These are phyloP conservation scores for Calocybe cyanea DNA, from an alignment of 768 basidiomycete species.

Conservation along the genomic window DNA sequence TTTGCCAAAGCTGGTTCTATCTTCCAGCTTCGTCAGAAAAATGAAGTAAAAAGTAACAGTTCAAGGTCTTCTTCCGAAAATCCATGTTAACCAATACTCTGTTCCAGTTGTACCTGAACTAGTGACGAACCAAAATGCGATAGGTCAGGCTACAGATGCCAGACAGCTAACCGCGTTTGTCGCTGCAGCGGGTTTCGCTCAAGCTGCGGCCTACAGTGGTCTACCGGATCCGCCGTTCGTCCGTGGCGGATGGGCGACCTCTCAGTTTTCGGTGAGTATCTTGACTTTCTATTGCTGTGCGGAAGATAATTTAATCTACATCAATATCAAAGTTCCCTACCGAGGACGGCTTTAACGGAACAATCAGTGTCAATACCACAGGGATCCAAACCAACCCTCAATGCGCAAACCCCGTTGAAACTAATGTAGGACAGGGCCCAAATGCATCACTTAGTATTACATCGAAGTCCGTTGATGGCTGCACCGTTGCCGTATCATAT, in stretches of 20 bases:
- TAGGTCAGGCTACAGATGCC: slow-evolving; percentile 45
- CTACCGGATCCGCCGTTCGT: slow-evolving; percentile 61
- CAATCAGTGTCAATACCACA: slow-evolving; percentile 48
- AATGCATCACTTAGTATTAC: slow-evolving; percentile 31
- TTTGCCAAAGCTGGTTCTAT: slow-evolving; percentile 35
- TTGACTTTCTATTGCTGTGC: neutral
- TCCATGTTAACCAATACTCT: neutral
- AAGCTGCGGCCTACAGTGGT: slow-evolving; percentile 39
- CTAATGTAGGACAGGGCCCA: slow-evolving; percentile 16
- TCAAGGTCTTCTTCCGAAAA: neutral
- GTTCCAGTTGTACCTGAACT: slow-evolving; percentile 23
- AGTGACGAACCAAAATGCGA: slow-evolving; percentile 36
- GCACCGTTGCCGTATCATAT: slow-evolving; percentile 34
- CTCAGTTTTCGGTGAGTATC: slow-evolving; percentile 43
- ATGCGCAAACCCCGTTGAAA: slow-evolving; percentile 38
- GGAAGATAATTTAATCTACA: neutral
- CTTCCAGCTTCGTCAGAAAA: slow-evolving; percentile 31
- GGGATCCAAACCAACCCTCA: slow-evolving; percentile 44
- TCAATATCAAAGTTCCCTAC: slow-evolving; percentile 36
- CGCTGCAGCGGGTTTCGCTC: slow-evolving; percentile 56
- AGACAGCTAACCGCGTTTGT: slow-evolving; percentile 47
- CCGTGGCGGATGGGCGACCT: slow-evolving; percentile 45
- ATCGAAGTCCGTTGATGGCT: slow-evolving; percentile 48
- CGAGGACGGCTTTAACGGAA: slow-evolving; percentile 44
- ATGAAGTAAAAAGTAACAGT: slow-evolving; percentile 21